Evolutionary conservation across 83 land plant genomes (phyloP).

Genomic region (Picea abies): DNA sequence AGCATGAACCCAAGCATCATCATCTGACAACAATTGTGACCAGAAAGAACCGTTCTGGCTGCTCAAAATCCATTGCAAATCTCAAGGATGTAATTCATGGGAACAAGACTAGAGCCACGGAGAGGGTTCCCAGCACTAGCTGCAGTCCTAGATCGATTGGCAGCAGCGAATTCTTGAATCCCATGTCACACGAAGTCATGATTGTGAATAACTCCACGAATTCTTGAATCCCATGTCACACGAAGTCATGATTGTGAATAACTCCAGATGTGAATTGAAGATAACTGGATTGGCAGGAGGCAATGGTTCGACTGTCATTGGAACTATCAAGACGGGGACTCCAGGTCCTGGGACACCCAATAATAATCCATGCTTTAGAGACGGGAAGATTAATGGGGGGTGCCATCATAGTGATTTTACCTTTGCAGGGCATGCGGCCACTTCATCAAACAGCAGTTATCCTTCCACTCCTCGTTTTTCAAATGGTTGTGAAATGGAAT

Average conservation of each 20-base stretch:
- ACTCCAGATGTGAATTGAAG: conserved; percentile 75
- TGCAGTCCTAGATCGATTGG: conserved; percentile 92
- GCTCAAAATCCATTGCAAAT: conserved; percentile 81
- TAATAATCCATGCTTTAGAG: conserved; percentile 14
- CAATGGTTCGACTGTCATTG: conserved; percentile 40
- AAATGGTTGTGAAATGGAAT: conserved; percentile 3
- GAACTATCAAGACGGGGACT: conserved; percentile 59
- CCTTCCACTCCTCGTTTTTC: conserved; percentile 17
- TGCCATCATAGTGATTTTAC: conserved; percentile 7
- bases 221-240: conserved; percentile 74
- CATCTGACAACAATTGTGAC: conserved; percentile 51
- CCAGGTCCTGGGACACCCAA: conserved; percentile 54
- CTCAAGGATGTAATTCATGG: conserved; percentile 90
- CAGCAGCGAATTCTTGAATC: conserved; percentile 74
- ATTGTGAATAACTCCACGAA: conserved; percentile 68
- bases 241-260: conserved; percentile 61
- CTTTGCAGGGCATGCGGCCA: not conserved
- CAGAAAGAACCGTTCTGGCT: conserved; percentile 61
- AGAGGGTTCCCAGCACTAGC: conserved; percentile 39
- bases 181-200: conserved; percentile 68
- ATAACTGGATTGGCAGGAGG: conserved; percentile 49
- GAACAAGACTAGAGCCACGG: conserved; percentile 55
- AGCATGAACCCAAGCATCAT: too few species aligned
- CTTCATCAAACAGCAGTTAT: not conserved
- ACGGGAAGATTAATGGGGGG: conserved; percentile 17